phyloP scores from a whole-genome alignment of 148 eudicot genomes.

The Pharnaceum exiguum region DNA sequence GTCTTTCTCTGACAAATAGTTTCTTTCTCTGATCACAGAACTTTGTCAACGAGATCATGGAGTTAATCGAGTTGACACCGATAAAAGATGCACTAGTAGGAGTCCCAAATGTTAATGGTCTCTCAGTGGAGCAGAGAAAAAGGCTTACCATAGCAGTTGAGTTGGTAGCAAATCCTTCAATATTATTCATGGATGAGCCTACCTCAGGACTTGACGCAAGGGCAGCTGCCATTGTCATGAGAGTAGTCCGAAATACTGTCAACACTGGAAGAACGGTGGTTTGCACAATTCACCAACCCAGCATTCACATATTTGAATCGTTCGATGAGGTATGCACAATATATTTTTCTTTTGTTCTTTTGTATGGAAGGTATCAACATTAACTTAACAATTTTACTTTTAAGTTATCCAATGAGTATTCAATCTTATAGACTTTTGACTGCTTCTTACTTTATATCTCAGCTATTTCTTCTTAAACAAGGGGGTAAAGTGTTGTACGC shows the following conservation, averaged over 20 bases:
- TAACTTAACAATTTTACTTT: neutral
- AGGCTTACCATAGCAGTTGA: conserved; percentile 37
- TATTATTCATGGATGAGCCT: conserved; percentile 41
- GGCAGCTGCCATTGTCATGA: conserved; percentile 41
- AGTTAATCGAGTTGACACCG: conserved; percentile 29
- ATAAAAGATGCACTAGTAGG: conserved; percentile 34
- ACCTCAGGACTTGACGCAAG: conserved; percentile 40
- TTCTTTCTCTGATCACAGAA: neutral
- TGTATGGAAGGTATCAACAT: neutral
- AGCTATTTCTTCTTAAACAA: conserved; percentile 32
- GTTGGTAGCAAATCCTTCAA: conserved; percentile 38
- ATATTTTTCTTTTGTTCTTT: neutral
- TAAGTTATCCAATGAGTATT: neutral
- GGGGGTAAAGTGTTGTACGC: conserved; percentile 32
- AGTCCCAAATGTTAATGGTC: conserved; percentile 25
- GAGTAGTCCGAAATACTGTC: conserved; percentile 29
- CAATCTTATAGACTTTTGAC: neutral
- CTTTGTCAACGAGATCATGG: conserved; percentile 27
- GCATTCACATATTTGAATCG: conserved; percentile 36
- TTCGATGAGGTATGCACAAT: conserved; percentile 29
- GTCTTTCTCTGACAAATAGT: too few species aligned
- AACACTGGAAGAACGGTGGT: conserved; percentile 34
- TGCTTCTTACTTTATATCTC: neutral
- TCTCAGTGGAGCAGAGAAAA: conserved; percentile 34
- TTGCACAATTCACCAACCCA: conserved; percentile 38